These are phyloP conservation scores for Leucoagaricus sp. DNA, from an alignment of 1,284 basidiomycete species.

Conservation along the genomic window DNA sequence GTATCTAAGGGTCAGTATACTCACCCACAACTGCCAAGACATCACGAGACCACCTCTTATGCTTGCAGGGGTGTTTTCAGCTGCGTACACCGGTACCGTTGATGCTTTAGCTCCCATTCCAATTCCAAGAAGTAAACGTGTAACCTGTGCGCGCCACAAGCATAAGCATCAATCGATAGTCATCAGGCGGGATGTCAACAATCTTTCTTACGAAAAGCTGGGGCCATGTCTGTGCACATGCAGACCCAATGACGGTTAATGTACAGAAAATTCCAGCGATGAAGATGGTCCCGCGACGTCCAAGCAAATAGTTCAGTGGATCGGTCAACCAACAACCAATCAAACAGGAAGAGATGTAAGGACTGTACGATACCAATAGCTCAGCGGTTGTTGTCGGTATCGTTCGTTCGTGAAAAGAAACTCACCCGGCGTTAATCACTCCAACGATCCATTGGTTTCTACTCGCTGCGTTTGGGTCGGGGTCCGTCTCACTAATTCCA, in stretches of 20 bases:
- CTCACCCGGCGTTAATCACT: slow-evolving; percentile 46
- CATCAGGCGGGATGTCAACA: neutral
- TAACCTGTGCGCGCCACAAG: slow-evolving; percentile 36
- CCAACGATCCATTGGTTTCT: slow-evolving; percentile 50
- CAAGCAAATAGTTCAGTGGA: slow-evolving; percentile 50
- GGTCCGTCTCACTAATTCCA: slow-evolving; percentile 35
- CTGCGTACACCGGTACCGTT: slow-evolving; percentile 62
- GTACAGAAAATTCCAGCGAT: slow-evolving; percentile 61
- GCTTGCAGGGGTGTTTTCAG: slow-evolving; percentile 60
- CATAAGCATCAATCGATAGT: neutral
- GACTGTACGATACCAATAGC: slow-evolving; percentile 27
- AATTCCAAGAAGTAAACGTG: slow-evolving; percentile 61
- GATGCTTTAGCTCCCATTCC: slow-evolving; percentile 70
- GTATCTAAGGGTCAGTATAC: neutral
- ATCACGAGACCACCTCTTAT: slow-evolving; percentile 75
- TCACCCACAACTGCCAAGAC: slow-evolving; percentile 64
- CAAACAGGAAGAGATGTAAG: slow-evolving; percentile 42
- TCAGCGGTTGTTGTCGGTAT: too few relatives aligned
- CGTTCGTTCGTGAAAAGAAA: neutral
- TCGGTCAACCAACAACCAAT: slow-evolving; percentile 51
- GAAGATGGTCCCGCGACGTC: slow-evolving; percentile 73
- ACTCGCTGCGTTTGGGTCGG: slow-evolving; percentile 30
- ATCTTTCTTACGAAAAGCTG: slow-evolving; percentile 43
- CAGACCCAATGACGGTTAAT: slow-evolving; percentile 62
- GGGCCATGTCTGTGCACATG: slow-evolving; percentile 56